Conservation (phyloP, 2,329 filamentous ascomycete genomes). For the Volutella citrinella region DNA sequence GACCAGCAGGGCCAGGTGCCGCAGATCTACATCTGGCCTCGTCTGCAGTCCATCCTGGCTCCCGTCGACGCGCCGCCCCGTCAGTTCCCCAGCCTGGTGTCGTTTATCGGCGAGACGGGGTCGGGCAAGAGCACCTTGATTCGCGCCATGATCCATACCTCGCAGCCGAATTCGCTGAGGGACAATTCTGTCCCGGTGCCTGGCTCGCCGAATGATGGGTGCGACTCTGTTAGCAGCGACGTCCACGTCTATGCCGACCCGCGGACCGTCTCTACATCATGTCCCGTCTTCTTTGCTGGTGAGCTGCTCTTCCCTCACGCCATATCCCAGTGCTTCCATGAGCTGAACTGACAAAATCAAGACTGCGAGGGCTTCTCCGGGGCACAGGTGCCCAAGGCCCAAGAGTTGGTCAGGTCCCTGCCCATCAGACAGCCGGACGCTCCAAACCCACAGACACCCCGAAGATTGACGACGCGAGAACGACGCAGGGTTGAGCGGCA, state of each 20-base stretch:
- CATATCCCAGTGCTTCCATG: too few relatives aligned
- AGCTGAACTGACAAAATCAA: neutral
- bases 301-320: too few relatives aligned
- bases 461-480: too few relatives aligned
- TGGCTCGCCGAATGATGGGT: constrained; percentile 2
- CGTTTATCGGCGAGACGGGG: constrained; percentile 13
- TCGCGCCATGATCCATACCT: constrained; percentile 9
- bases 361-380: constrained; percentile 13
- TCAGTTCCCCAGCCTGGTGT: constrained; percentile 12
- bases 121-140: constrained; percentile 14
- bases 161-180: neutral
- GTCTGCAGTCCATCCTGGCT: neutral
- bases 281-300: constrained; percentile 11
- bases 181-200: constrained; percentile 6
- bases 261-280: constrained; percentile 1
- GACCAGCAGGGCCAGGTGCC: neutral
- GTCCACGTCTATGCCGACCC: constrained; percentile 14
- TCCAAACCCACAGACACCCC: too few relatives aligned
- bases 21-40: constrained; percentile 8
- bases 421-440: too few relatives aligned
- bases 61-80: neutral
- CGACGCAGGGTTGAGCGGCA: too few relatives aligned
- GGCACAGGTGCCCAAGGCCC: neutral
- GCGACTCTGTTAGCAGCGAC: constrained; percentile 10
- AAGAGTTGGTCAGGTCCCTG: neutral